Evolutionary conservation across 148 eudicot genomes (phyloP).

Genomic region (Chenopodium suecicum): DNA sequence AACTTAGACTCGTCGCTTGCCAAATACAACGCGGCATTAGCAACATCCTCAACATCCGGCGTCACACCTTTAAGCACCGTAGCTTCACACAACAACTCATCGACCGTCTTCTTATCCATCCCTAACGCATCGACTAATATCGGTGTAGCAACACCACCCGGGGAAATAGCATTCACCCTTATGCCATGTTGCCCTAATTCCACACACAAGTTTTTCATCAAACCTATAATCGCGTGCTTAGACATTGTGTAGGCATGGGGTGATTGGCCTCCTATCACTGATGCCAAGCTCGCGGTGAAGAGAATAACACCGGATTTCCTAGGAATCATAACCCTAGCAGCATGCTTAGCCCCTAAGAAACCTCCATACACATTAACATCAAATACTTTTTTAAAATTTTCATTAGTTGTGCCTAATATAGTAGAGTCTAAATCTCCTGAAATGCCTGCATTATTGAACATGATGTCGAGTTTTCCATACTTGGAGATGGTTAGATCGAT

Average conservation of each 20-base stretch:
- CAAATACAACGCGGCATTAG: conserved; percentile 43
- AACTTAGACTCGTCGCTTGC: conserved; percentile 50
- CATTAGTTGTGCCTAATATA: conserved; percentile 21
- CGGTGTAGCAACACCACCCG: conserved; percentile 31
- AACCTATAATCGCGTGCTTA: conserved; percentile 35
- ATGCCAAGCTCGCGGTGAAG: conserved; percentile 43
- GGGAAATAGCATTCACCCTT: conserved; percentile 45
- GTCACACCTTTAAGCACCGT: conserved; percentile 35
- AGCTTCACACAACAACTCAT: conserved; percentile 18
- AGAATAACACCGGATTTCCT: conserved; percentile 37
- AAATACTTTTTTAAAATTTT: conserved; percentile 33
- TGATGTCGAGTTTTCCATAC: conserved; percentile 52
- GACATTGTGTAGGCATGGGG: conserved; percentile 23
- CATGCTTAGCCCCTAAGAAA: conserved; percentile 49
- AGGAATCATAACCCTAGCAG: conserved; percentile 54
- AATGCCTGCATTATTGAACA: conserved; percentile 52
- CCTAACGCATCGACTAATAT: conserved; percentile 21
- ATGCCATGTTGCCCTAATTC: conserved; percentile 50
- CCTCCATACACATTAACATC: conserved; percentile 42
- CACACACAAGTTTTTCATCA: conserved; percentile 39
- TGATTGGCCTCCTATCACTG: conserved; percentile 28
- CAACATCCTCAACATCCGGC: conserved; percentile 35
- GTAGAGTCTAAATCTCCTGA: conserved; percentile 18
- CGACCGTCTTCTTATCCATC: conserved; percentile 4
- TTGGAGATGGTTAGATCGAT: conserved; percentile 34